Evolutionary conservation across 805 yeast species (phyloP).

Genomic region (Wickerhamomyces rabaulensis): DNA sequence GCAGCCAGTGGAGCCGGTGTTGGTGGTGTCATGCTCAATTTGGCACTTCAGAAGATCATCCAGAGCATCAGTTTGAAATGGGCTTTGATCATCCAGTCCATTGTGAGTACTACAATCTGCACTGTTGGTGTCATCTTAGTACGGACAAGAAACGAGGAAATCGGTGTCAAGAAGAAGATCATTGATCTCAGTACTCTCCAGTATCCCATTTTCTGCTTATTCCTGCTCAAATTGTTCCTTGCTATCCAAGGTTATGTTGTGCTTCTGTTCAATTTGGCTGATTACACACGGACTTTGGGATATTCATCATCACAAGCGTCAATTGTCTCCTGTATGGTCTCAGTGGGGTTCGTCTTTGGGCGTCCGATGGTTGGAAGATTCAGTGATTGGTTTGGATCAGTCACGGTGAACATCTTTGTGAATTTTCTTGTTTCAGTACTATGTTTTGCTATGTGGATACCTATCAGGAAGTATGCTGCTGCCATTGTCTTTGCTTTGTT

Average conservation of each 20-base stretch:
- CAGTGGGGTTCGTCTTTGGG: constrained; percentile 49
- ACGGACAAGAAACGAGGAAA: constrained; percentile 31
- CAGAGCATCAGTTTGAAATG: constrained; percentile 24
- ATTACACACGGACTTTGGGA: constrained; percentile 56
- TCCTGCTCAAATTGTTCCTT: constrained; percentile 36
- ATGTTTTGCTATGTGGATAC: constrained; percentile 48
- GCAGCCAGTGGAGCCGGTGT: constrained; percentile 36
- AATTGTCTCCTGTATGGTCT: constrained; percentile 52
- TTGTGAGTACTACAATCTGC: constrained; percentile 30
- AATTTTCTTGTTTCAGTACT: constrained; percentile 36
- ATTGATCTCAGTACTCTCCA: constrained; percentile 36
- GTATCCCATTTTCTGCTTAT: constrained; percentile 37
- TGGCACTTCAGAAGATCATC: constrained; percentile 31
- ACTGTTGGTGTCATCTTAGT: constrained; percentile 29
- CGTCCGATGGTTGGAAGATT: constrained; percentile 50
- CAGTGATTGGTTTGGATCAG: constrained; percentile 47
- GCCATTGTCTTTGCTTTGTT: constrained; percentile 46
- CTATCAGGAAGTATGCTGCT: constrained; percentile 52
- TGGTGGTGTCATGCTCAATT: constrained; percentile 39
- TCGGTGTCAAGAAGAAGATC: constrained; percentile 31
- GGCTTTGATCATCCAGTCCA: constrained; percentile 32
- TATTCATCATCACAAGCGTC: constrained; percentile 51
- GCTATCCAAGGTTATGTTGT: constrained; percentile 59
- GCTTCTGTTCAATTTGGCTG: constrained; percentile 52
- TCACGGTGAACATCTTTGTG: constrained; percentile 37